phyloP scores from a whole-genome alignment of 768 basidiomycete genomes.

The Ramaria sp. region DNA sequence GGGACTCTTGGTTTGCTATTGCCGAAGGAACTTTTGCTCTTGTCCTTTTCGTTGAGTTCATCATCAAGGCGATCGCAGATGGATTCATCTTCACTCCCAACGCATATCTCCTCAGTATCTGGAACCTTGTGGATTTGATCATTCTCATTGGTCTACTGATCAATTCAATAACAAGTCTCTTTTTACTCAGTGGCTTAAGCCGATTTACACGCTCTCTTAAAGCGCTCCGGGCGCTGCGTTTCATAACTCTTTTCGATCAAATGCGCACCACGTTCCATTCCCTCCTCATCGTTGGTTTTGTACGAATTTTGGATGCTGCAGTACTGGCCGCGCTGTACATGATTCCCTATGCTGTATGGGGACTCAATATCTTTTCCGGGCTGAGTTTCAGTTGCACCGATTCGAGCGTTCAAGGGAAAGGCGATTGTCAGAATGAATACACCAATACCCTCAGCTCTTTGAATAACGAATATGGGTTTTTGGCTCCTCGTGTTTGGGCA shows the following conservation, averaged over 20 bases:
- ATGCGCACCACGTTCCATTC: constrained; percentile 83
- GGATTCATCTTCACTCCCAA: constrained; percentile 87
- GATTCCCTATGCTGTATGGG: constrained; percentile 91
- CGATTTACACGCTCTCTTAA: constrained; percentile 80
- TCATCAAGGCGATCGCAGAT: constrained; percentile 87
- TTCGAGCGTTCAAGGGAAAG: constrained; percentile 34
- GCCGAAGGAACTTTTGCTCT: constrained; percentile 64
- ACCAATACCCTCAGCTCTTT: constrained; percentile 40
- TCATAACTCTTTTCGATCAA: constrained; percentile 81
- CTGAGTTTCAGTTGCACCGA: constrained; percentile 83
- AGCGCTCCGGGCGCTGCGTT: constrained; percentile 75
- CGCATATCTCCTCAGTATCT: constrained; percentile 82
- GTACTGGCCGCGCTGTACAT: constrained; percentile 84
- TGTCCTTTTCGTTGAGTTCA: constrained; percentile 66
- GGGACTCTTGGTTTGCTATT: constrained; percentile 80
- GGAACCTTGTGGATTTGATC: constrained; percentile 85
- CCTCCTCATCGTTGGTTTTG: constrained; percentile 75
- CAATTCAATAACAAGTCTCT: constrained; percentile 59
- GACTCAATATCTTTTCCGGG: constrained; percentile 85
- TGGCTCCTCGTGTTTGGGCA: constrained; percentile 80
- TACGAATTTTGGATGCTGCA: constrained; percentile 81
- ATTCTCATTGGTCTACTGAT: constrained; percentile 70
- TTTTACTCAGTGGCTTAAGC: constrained; percentile 69
- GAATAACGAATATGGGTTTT: constrained; percentile 48
- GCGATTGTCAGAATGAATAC: constrained; percentile 69